phyloP scores from a whole-genome alignment of 495 filamentous ascomycete species.

The Neurospora sp. region DNA sequence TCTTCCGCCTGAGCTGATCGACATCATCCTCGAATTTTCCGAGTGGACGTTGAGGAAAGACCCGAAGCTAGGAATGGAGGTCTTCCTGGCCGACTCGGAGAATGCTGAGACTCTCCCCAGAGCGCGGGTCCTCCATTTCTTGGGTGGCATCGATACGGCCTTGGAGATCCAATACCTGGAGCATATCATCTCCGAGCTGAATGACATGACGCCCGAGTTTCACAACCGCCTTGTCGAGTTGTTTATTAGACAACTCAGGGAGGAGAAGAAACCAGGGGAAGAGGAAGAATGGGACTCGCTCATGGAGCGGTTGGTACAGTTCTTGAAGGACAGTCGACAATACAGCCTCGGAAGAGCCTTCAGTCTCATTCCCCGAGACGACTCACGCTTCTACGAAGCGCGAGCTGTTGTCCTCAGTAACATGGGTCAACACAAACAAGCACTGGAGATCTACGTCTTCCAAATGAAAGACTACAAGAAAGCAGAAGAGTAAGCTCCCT shows the following conservation, averaged over 20 bases:
- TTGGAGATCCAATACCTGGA: slow-evolving; percentile 81
- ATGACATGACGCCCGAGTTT: slow-evolving; percentile 73
- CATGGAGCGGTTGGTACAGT: slow-evolving; percentile 56
- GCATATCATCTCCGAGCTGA: slow-evolving; percentile 79
- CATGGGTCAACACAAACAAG: slow-evolving; percentile 91
- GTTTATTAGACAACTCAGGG: slow-evolving; percentile 56
- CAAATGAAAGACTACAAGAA: slow-evolving; percentile 77
- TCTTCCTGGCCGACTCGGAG: slow-evolving; percentile 88
- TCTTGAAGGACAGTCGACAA: slow-evolving; percentile 64
- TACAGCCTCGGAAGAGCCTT: slow-evolving; percentile 73
- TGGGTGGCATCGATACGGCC: slow-evolving; percentile 53
- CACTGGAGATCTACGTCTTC: slow-evolving; percentile 93
- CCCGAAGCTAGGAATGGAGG: slow-evolving; percentile 77
- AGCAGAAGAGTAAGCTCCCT: slow-evolving; percentile 69
- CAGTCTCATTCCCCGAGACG: slow-evolving; percentile 64
- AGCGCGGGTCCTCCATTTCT: slow-evolving; percentile 59
- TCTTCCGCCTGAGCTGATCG: slow-evolving; percentile 76
- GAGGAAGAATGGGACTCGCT: slow-evolving; percentile 43
- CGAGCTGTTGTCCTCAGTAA: slow-evolving; percentile 88
- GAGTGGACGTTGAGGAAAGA: slow-evolving; percentile 74
- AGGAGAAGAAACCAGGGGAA: slow-evolving; percentile 20
- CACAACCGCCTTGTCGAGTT: slow-evolving; percentile 74
- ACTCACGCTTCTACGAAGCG: slow-evolving; percentile 79
- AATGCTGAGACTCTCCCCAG: slow-evolving; percentile 86
- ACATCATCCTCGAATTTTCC: slow-evolving; percentile 82